Percentiles rank a stretch among this genome's conserved stretches.
Evolutionary conservation across 345 rosid genomes (phyloP).

Genomic region (Brassica incana): DNA sequence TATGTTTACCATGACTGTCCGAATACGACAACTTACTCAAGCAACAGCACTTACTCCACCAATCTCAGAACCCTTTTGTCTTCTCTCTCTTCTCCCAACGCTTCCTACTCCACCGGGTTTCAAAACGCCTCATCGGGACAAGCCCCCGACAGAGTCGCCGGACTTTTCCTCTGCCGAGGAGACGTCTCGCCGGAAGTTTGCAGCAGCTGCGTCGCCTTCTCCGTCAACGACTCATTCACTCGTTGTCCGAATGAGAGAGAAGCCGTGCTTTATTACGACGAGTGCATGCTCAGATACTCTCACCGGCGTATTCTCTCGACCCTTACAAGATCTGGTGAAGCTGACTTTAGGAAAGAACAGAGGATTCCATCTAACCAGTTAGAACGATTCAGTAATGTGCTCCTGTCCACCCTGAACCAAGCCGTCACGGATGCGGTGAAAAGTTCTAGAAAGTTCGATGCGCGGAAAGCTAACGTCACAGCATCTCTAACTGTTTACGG

Average conservation of each 20-base stretch:
- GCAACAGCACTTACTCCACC: constrained; percentile 38
- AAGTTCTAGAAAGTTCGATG: constrained; percentile 33
- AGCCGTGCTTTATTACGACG: constrained; percentile 34
- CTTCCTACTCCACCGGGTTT: constrained; percentile 26
- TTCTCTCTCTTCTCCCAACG: constrained; percentile 31
- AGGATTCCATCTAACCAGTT: neutral
- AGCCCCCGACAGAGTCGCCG: constrained; percentile 5
- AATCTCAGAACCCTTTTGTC: constrained; percentile 45
- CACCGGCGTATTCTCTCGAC: constrained; percentile 9
- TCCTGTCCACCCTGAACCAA: neutral
- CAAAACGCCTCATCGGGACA: neutral
- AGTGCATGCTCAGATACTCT: constrained; percentile 45
- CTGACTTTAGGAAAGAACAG: neutral
- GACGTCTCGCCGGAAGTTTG: constrained; percentile 18
- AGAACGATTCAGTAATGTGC: neutral
- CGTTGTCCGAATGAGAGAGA: constrained; percentile 29
- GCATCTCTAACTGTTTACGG: constrained; percentile 16
- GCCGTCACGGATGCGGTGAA: neutral
- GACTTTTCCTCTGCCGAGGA: constrained; percentile 25
- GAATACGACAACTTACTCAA: constrained; percentile 26
- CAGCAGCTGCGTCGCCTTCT: neutral
- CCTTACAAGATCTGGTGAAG: neutral
- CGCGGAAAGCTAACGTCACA: neutral
- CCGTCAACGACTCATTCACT: constrained; percentile 6
- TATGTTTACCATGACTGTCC: neutral